Evolutionary conservation across 768 basidiomycete species (phyloP), one percentile per base, ranked within the genome.

Genomic region (Hygrocybe coccinea): DNA sequence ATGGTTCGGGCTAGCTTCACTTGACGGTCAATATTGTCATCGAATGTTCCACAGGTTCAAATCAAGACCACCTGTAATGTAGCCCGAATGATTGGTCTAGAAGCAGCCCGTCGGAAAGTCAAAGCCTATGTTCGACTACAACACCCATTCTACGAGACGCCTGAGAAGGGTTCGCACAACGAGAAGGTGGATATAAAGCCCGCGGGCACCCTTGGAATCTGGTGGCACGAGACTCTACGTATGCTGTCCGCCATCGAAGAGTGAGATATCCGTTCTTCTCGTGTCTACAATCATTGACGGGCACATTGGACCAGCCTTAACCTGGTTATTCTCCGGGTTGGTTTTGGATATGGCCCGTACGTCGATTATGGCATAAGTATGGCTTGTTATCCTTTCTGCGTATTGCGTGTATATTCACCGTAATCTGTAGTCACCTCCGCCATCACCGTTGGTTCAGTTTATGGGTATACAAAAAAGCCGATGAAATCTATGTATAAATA

Each of bases 181-280:
- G 91, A 92, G 74, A 86, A 84, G 65, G 85, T 88, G 45, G 84
- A 86, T 55, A 70, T 84, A 47, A 87, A 87, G 64, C 90, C 91
- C 10, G 70, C 74, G 17, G 85, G 84, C 44, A 79, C 82, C 5
- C 70, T 84, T 56, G 91, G 91, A 15, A 82, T 75, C 15, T 94
- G 91, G 91, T 93, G 90, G 89, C 91, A 94, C 61, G 91, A 93
- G 73, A 83, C 87, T 1, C 73, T 89, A 22, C 80, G 91, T 34
- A 81, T 81, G 66, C 67, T 93, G 57, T 88, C 85, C 19, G 82
- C 84, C 5, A 89, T 92, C 54, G 75, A 83, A 58, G 80, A 82
- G 90, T 91, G 63, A 53, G 79, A 71, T n/a, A 53, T 19, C 12
- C 11, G 45, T 56, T 51, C 15, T 53, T 44, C 51, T 47, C 43